Conservation (phyloP, 139 green algal genomes). For the Closterium sp. region DNA sequence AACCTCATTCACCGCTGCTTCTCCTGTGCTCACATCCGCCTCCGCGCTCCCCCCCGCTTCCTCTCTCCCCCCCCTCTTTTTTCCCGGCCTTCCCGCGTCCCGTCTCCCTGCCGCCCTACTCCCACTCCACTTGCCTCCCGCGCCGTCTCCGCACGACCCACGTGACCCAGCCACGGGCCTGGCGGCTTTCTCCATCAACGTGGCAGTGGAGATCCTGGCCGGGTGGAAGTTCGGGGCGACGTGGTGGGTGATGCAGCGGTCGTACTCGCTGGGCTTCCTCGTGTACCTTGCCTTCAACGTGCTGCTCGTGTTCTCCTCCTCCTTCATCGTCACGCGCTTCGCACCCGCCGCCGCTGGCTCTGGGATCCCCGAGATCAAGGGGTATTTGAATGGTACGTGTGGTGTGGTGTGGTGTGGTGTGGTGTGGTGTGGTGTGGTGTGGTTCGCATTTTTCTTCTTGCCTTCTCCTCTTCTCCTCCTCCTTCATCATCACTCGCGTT, state of each 20-base stretch:
- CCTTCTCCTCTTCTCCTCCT: constrained; percentile 60
- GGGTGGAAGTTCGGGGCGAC: constrained; percentile 74
- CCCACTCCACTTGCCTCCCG: neutral
- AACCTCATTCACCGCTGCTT: neutral
- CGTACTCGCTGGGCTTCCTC: constrained; percentile 43
- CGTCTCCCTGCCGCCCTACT: neutral
- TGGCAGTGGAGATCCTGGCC: constrained; percentile 75
- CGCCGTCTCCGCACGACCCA: neutral
- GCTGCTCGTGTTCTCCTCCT: constrained; percentile 58
- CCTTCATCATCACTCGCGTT: constrained; percentile 60
- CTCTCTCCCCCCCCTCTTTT: neutral
- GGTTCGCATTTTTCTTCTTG: too few relatives aligned
- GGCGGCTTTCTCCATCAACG: constrained; percentile 67
- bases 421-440: too few relatives aligned
- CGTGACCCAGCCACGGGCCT: constrained; percentile 23
- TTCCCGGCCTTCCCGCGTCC: neutral
- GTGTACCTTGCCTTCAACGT: constrained; percentile 67
- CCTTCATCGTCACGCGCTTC: constrained; percentile 59
- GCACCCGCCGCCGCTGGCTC: constrained; percentile 65
- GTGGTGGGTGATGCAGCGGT: constrained; percentile 60
- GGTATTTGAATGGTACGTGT: constrained; percentile 73
- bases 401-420: neutral
- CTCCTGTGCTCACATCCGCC: neutral
- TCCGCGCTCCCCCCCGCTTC: neutral
- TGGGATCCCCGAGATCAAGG: constrained; percentile 81